Evolutionary conservation across 164 flowering plant species (phyloP), one percentile per base, ranked within the genome.

Genomic region (Cinnamomum micranthum): DNA sequence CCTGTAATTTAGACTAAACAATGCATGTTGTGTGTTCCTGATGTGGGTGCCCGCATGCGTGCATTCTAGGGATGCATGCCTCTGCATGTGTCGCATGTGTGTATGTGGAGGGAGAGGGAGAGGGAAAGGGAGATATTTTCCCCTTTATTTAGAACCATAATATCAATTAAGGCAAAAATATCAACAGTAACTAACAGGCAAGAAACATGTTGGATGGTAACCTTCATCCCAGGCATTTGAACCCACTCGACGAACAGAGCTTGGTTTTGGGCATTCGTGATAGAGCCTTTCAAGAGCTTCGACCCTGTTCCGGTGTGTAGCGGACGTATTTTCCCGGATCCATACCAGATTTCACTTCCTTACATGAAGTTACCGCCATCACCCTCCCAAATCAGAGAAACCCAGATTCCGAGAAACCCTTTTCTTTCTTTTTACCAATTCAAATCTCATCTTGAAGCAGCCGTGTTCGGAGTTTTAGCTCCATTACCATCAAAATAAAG

Each of bases 191-290:
- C 31, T 24, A 74, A 74, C 22, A 74, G 50, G 62, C 31, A 80
- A 68, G 47, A 67, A 67, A 67, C n/a, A 15, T 1, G 66, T 14
- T 20, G 50, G 20, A 28, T 23, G 47, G 47, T 41, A 50, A 90
- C 97, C 97, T 92, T 92, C 97, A 92, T 92, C 86, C 97, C 97
- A 88, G 94, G 92, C 97, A 92, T 88, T 88, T 91, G 97, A 88
- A 92, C 92, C 95, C 95, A 92, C 92, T 92, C 99, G 87, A 35
- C 99, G 90, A 77, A 93, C 82, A 1, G 98, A 92, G 77, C 95
- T 93, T 70, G 99, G 99, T 75, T 95, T 95, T 1, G 99, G 99
- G 79, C 99, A 95, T 7, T 95, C 99, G 69, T 88, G 94, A 81
- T 95, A 95, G 15, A 95, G 86, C 87, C 99, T 87, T 85, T 95